These are phyloP conservation scores for Ajuga reptans DNA, from an alignment of 305 asterid genomes.

Conservation along the genomic window DNA sequence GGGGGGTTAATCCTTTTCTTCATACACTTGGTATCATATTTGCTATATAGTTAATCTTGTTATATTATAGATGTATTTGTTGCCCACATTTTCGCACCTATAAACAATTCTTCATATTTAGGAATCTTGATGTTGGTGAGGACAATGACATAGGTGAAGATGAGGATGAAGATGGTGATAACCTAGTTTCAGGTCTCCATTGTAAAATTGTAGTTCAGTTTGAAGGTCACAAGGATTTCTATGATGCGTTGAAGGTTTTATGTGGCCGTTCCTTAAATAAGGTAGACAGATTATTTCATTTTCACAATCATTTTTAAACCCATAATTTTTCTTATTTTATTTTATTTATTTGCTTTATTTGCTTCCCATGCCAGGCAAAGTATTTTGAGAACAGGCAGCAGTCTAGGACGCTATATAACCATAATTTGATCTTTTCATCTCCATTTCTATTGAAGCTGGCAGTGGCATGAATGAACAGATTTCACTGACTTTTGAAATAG, in stretches of 20 bases:
- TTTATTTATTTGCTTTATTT: not conserved
- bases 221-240: constrained; percentile 61
- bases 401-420: not conserved
- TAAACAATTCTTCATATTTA: constrained; percentile 25
- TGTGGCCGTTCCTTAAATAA: constrained; percentile 74
- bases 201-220: constrained; percentile 82
- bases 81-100: constrained; percentile 16
- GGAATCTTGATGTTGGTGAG: constrained; percentile 91
- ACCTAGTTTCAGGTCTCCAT: constrained; percentile 74
- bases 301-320: not conserved
- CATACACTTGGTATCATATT: not conserved
- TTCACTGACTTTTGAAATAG: not conserved
- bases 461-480: not conserved
- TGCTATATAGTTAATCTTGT: not conserved
- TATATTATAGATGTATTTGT: not conserved
- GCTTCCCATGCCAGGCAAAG: not conserved
- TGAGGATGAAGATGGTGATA: constrained; percentile 49
- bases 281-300: constrained; percentile 33
- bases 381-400: not conserved
- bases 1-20: not conserved
- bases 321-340: not conserved
- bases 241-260: constrained; percentile 64
- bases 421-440: not conserved
- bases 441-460: not conserved
- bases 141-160: constrained; percentile 57